A percentile compares a stretch with the other conserved stretches of the same genome.
Evolutionary conservation across 2,329 filamentous ascomycete genomes (phyloP).

Genomic region (Ilyonectria mors-panacis): DNA sequence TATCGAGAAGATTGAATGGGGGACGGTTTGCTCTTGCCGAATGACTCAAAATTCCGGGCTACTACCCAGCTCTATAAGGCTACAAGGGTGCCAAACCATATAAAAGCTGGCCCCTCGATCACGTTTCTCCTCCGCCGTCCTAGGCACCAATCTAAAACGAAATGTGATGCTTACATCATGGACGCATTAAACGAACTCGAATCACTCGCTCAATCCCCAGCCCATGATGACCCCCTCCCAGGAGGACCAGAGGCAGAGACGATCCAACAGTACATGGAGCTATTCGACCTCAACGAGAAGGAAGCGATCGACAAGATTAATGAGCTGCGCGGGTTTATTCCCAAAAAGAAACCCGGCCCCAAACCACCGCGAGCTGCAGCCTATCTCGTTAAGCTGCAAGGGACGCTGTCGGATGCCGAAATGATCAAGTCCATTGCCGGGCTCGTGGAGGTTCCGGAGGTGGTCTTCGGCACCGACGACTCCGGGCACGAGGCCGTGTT

Average conservation of each 20-base stretch:
- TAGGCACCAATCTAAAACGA: background rate
- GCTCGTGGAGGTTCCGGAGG: constrained; percentile 18
- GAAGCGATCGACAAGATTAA: constrained; percentile 23
- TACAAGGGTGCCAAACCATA: background rate
- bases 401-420: constrained; percentile 12
- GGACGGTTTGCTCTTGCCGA: background rate
- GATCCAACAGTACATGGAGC: constrained; percentile 28
- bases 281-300: constrained; percentile 24
- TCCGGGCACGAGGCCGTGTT: constrained; percentile 20
- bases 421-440: constrained; percentile 19
- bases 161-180: constrained; percentile 3
- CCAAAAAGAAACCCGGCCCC: background rate
- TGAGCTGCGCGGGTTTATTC: constrained; percentile 16
- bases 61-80: background rate
- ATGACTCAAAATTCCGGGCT: constrained; percentile 19
- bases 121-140: background rate
- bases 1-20: background rate
- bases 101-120: background rate
- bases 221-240: background rate
- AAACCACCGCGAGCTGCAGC: constrained; percentile 12
- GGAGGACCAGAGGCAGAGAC: background rate
- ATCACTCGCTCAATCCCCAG: constrained; percentile 13
- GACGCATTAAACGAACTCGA: constrained; percentile 21
- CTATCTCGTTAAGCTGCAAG: constrained; percentile 27
- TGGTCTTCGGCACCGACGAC: constrained; percentile 29